Evolutionary conservation across 73 alveolate species (phyloP).

Genomic region (Stentor roeselii): DNA sequence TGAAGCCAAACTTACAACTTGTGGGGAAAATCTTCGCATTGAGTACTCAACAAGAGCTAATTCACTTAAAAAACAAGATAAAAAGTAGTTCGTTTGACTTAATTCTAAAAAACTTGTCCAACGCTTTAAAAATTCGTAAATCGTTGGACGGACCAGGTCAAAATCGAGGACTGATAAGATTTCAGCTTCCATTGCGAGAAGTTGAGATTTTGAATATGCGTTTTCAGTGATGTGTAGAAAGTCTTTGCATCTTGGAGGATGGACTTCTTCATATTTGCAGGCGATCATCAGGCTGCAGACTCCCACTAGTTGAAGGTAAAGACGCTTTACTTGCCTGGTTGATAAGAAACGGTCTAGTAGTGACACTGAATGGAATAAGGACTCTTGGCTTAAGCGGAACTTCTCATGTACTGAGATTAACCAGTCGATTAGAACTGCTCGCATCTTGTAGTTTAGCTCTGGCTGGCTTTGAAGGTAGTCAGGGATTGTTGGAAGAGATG

Average conservation of each 20-base stretch:
- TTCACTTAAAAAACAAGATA: neutral
- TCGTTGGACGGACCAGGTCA: conserved; percentile 35
- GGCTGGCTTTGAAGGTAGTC: conserved; percentile 30
- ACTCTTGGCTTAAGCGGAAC: conserved; percentile 51
- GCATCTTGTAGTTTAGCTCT: conserved; percentile 45
- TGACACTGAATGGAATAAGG: conserved; percentile 45
- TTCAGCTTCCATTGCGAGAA: conserved; percentile 32
- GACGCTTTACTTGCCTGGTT: neutral
- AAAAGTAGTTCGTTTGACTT: neutral
- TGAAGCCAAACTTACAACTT: neutral
- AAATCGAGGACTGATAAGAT: conserved; percentile 28
- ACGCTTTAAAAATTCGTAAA: conserved; percentile 31
- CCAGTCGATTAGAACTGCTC: conserved; percentile 57
- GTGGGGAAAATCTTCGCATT: neutral
- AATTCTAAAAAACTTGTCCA: neutral
- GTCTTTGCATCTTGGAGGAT: conserved; percentile 65
- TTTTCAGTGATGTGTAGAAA: conserved; percentile 64
- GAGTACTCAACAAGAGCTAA: neutral
- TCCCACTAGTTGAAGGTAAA: conserved; percentile 76
- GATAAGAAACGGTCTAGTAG: conserved; percentile 57
- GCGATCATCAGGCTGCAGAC: conserved; percentile 78
- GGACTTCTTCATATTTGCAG: conserved; percentile 68
- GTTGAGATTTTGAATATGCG: conserved; percentile 49
- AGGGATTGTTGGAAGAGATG: neutral
- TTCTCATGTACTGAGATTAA: conserved; percentile 56